Conservation (phyloP, 805 yeast species). For the Torulaspora gathmanii region DNA sequence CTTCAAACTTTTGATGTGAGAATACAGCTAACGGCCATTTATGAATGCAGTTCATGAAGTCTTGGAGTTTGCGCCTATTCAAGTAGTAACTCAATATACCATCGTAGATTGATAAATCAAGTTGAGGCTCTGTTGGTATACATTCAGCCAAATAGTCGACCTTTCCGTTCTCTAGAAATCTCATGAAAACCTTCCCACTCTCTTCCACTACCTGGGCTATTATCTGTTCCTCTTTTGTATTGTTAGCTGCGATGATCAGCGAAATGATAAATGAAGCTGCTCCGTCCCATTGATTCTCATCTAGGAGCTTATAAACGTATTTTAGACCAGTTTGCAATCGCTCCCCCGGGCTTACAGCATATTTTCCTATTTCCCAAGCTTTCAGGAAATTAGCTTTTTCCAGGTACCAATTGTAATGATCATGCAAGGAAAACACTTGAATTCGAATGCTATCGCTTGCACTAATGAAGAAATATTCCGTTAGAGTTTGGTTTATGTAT, state of each 20-base stretch:
- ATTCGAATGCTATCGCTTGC: conserved; percentile 80
- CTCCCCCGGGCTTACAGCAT: conserved; percentile 46
- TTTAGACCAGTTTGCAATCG: conserved; percentile 57
- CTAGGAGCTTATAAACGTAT: conserved; percentile 42
- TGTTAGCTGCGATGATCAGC: conserved; percentile 35
- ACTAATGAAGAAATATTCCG: conserved; percentile 62
- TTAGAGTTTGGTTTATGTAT: conserved; percentile 36
- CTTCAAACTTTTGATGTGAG: conserved; percentile 43
- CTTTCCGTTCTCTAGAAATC: conserved; percentile 47
- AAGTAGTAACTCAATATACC: conserved; percentile 46
- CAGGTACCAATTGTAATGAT: conserved; percentile 68
- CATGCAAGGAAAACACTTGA: conserved; percentile 62
- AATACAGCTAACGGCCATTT: conserved; percentile 58
- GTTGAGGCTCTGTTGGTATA: conserved; percentile 49
- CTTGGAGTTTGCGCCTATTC: conserved; percentile 30
- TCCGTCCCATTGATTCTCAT: conserved; percentile 47
- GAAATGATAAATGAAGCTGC: conserved; percentile 49
- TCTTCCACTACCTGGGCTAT: conserved; percentile 34
- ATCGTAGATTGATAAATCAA: conserved; percentile 43
- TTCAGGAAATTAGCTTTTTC: conserved; percentile 49
- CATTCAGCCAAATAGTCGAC: conserved; percentile 44
- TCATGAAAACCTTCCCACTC: conserved; percentile 64
- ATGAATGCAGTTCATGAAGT: conserved; percentile 42
- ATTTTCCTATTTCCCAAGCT: conserved; percentile 77
- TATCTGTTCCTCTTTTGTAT: conserved; percentile 21